A percentile compares a stretch with the other conserved stretches of the same genome.
Evolutionary conservation across 129 eudicot species (phyloP).

Genomic region (Flaveria robusta): DNA sequence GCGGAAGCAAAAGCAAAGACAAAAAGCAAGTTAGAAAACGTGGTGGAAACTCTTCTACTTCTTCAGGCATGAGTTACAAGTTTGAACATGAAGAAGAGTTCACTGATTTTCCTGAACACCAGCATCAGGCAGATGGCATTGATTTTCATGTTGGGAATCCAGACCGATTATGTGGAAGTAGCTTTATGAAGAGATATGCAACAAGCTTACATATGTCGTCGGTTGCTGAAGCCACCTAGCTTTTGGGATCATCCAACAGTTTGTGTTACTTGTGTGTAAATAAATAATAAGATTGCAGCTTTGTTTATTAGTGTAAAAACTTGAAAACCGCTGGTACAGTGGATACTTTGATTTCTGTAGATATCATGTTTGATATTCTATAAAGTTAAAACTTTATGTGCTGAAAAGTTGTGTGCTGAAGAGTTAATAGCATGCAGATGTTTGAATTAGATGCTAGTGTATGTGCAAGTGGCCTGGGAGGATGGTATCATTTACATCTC

Average conservation of each 20-base stretch:
- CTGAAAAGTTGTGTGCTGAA: too few species aligned
- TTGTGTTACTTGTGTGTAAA: constrained; percentile 28
- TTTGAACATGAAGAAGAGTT: constrained; percentile 37
- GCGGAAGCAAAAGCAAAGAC: constrained; percentile 65
- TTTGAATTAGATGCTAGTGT: too few species aligned
- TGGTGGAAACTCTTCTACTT: constrained; percentile 33
- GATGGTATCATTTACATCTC: too few species aligned
- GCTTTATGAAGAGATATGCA: constrained; percentile 60
- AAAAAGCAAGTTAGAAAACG: constrained; percentile 68
- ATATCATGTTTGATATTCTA: constrained; percentile 20
- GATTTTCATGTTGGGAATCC: constrained; percentile 52
- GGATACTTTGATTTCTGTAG: constrained; percentile 35
- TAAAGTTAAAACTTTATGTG: background rate
- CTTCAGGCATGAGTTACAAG: constrained; percentile 42
- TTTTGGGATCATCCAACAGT: constrained; percentile 1
- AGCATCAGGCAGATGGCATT: constrained; percentile 25
- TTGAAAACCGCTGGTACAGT: constrained; percentile 13
- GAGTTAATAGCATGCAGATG: too few species aligned
- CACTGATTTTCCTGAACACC: constrained; percentile 33
- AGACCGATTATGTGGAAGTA: constrained; percentile 67
- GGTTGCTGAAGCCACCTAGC: constrained; percentile 74
- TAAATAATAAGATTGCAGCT: constrained; percentile 40
- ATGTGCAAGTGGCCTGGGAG: too few species aligned
- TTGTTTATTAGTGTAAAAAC: constrained; percentile 29
- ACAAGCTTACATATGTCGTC: constrained; percentile 58